Conservation (phyloP, 345 rosid genomes). For the Citrus maxima region DNA sequence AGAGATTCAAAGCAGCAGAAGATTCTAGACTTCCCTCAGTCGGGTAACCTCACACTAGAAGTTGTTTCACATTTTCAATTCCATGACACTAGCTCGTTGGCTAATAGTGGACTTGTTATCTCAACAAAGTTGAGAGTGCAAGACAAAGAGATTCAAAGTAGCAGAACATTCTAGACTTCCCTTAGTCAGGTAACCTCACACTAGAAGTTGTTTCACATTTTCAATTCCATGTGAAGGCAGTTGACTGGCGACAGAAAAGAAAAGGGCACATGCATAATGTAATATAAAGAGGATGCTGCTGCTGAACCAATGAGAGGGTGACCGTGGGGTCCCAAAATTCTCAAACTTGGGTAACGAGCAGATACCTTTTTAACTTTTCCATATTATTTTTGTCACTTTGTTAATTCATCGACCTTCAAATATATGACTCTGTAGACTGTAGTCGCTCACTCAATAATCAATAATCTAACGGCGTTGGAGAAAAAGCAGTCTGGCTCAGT, state of each 20-base stretch:
- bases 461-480: no score
- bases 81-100: no score
- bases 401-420: no score
- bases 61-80: no score
- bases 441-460: no score
- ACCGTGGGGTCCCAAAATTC: no score
- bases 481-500: no score
- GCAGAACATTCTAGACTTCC: not conserved
- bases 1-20: not conserved
- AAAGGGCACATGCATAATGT: not conserved
- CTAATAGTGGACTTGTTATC: no score
- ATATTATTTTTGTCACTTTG: no score
- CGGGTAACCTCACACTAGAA: not conserved
- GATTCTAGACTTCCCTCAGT: not conserved
- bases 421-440: no score
- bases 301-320: not conserved
- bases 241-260: not conserved
- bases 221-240: not conserved
- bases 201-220: not conserved
- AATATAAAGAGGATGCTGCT: not conserved
- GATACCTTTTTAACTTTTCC: no score
- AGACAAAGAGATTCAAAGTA: not conserved
- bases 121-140: no score
- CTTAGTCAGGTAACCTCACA: not conserved
- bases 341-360: not conserved